phyloP scores from a whole-genome alignment of 1,284 basidiomycete species.

The Thelephora terrestris region DNA sequence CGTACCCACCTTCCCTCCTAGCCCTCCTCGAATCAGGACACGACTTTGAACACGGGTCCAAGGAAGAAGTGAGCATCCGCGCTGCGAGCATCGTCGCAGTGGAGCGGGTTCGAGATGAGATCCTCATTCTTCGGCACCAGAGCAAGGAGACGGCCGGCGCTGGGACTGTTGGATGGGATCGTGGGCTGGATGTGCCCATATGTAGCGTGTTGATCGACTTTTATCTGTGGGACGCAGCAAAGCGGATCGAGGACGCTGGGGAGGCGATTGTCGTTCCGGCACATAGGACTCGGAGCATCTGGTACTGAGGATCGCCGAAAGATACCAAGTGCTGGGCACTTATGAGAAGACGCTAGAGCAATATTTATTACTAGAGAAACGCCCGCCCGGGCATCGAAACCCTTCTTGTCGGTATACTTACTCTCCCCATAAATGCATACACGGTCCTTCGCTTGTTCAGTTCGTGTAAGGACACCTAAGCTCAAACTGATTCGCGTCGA shows the following conservation, averaged over 20 bases:
- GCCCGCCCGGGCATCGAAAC: no score
- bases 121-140: conserved; percentile 19
- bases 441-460: no score
- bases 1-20: conserved; percentile 50
- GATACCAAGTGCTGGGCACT: conserved; percentile 1
- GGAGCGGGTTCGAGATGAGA: conserved; percentile 53
- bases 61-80: conserved; percentile 63
- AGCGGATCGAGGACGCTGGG: conserved; percentile 54
- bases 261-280: conserved; percentile 53
- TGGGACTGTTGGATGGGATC: conserved; percentile 12
- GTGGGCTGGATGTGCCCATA: conserved; percentile 28
- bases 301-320: conserved; percentile 45
- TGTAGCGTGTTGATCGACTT: conserved; percentile 80
- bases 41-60: conserved; percentile 41
- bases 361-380: background rate
- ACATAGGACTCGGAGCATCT: conserved; percentile 73
- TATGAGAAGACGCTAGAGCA: background rate
- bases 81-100: conserved; percentile 69
- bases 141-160: conserved; percentile 9
- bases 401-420: no score
- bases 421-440: no score
- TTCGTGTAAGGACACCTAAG: no score
- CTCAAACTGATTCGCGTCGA: no score
- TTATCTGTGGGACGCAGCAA: conserved; percentile 79
- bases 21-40: conserved; percentile 33